phyloP scores from a whole-genome alignment of 2,329 filamentous ascomycete species.

The Seiridium cupressi region DNA sequence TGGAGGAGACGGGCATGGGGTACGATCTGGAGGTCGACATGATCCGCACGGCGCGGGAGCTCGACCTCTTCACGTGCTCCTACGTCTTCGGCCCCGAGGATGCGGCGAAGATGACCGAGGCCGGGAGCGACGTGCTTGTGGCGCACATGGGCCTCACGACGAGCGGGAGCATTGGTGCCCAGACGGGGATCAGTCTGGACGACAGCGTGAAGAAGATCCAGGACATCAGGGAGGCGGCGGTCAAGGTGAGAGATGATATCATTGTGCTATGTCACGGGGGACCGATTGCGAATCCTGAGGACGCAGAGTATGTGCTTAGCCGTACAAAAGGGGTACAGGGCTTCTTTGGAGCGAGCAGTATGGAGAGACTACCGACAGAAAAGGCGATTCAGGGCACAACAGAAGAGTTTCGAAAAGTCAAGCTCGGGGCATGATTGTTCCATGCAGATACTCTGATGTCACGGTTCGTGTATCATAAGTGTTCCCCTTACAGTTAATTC shows the following conservation, averaged over 20 bases:
- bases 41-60: constrained; percentile 55
- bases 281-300: constrained; percentile 61
- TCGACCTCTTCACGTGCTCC: constrained; percentile 65
- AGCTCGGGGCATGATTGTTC: background rate
- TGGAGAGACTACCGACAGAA: constrained; percentile 66
- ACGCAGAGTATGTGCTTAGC: constrained; percentile 62
- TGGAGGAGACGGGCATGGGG: constrained; percentile 73
- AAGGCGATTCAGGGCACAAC: constrained; percentile 51
- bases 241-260: constrained; percentile 52
- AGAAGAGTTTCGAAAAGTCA: constrained; percentile 46
- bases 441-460: background rate
- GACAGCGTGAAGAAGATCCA: constrained; percentile 63
- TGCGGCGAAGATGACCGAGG: constrained; percentile 58
- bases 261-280: constrained; percentile 71
- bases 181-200: constrained; percentile 59
- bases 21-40: constrained; percentile 67
- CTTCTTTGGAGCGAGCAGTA: constrained; percentile 69
- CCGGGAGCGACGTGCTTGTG: constrained; percentile 66
- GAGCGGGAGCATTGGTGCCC: constrained; percentile 62
- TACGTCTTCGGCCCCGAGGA: constrained; percentile 68
- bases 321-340: constrained; percentile 65
- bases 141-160: constrained; percentile 69
- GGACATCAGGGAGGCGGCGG: constrained; percentile 61
- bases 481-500: background rate
- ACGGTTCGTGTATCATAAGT: background rate